Conservation (phyloP, 2,329 filamentous ascomycete species). For the Scopulariopsis brevicaulis region DNA sequence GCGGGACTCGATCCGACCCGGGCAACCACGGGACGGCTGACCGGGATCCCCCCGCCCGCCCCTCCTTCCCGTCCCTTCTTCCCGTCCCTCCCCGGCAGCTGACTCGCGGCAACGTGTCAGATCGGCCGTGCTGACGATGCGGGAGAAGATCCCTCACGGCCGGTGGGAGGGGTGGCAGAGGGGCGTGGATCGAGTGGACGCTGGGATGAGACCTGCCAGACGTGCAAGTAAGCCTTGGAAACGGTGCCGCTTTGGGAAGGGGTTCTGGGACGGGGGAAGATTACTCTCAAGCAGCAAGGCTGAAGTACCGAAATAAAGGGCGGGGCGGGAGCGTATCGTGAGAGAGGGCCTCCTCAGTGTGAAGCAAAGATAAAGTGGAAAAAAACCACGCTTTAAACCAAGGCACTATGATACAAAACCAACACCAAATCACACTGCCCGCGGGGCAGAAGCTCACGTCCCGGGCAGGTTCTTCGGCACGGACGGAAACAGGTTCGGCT, state of each 20-base stretch:
- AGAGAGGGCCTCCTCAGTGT: background rate
- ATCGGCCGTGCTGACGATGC: background rate
- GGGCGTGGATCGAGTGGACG: background rate
- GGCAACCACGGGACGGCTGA: background rate
- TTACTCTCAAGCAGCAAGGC: background rate
- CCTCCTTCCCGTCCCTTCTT: background rate
- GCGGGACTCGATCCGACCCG: no score
- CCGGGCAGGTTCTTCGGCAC: slow-evolving; percentile 56
- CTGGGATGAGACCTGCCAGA: background rate
- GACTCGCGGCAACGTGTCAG: background rate
- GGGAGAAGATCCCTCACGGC: background rate
- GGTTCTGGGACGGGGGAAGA: background rate
- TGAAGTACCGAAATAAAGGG: background rate
- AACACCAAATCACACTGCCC: background rate
- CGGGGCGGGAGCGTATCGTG: no score
- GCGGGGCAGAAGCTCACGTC: slow-evolving; percentile 9
- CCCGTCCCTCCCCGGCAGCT: background rate
- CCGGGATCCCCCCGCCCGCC: background rate
- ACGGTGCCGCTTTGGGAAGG: background rate
- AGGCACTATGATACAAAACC: background rate
- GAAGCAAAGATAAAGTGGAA: background rate
- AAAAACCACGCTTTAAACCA: background rate
- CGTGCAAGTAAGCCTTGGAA: background rate
- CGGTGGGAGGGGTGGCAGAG: background rate
- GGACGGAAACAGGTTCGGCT: slow-evolving; percentile 73